Evolutionary conservation across 2,329 filamentous ascomycete species (phyloP), one percentile per base, ranked within the genome.

Genomic region (Colletotrichum sp.): DNA sequence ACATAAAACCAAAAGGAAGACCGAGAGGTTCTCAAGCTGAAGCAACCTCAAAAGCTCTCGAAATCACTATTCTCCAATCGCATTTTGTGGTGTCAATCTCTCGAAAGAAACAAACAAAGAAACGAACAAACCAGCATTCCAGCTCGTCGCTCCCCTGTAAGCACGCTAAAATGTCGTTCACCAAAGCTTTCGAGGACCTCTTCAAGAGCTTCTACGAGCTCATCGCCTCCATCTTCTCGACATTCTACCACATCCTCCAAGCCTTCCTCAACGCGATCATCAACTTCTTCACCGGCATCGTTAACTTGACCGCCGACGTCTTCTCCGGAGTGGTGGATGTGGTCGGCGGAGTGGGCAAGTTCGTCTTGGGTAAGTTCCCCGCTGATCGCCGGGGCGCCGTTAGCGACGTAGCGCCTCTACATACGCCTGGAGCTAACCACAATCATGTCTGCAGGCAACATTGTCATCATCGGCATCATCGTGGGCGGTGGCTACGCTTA

Each of bases 201-300:
- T 79, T 87, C 80, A 85, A 83, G 78, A 86, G 84, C 80, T 80
- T 87, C 79, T 86, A 84, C 75, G 85, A 87, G 80, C 84, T 88
- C 34, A 75, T 87, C 52, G 79, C 83, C 39, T 86, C 85, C 7
- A 75, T 87, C 65, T 78, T 87, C 32, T 78, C 79, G 39, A 82
- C 85, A n/a, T 66, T 83, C 59, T 83, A 83, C 77, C 65, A 82
- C 71, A 49, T 87, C 39, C 73, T 86, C 16, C 81, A 84, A 60
- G 81, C 81, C 39, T 59, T 85, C 34, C 49, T 87, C 63, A 79
- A 78, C 24, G 81, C 84, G 15, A 70, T 86, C 62, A 72, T 86
- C 65, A 80, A 81, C 79, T 84, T 87, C 78, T 80, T 87, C 74
- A 80, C 79, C 24, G 84, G 86, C 30, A 57, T 87, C 63, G 80